Conservation (phyloP, 495 filamentous ascomycete genomes). For the Penicillium riverlandense region DNA sequence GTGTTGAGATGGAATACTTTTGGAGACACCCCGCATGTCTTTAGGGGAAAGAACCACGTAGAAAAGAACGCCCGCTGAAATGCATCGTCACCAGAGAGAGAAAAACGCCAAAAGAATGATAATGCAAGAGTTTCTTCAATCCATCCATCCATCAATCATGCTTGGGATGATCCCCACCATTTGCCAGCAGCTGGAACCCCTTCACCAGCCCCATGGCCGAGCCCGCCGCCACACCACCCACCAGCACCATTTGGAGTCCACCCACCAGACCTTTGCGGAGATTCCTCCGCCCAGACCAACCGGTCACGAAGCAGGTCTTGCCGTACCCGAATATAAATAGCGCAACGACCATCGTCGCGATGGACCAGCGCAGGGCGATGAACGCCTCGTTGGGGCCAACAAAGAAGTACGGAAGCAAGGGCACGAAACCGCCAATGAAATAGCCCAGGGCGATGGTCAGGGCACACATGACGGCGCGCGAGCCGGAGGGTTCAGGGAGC, state of each 20-base stretch:
- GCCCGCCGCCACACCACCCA: constrained; percentile 58
- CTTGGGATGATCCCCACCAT: constrained; percentile 7
- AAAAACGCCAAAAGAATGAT: constrained; percentile 2
- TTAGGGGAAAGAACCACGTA: too few relatives aligned
- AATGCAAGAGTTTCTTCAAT: neutral
- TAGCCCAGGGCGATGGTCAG: constrained; percentile 64
- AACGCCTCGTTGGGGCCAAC: constrained; percentile 49
- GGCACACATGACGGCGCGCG: constrained; percentile 51
- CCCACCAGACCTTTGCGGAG: constrained; percentile 33
- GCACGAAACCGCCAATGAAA: constrained; percentile 65
- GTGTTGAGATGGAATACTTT: too few relatives aligned
- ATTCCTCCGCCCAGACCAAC: constrained; percentile 29
- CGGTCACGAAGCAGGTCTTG: constrained; percentile 53
- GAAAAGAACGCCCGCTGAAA: too few relatives aligned
- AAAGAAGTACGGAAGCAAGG: constrained; percentile 72
- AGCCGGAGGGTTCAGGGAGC: constrained; percentile 40
- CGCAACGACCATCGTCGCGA: constrained; percentile 59
- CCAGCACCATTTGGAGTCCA: constrained; percentile 57
- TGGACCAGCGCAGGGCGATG: constrained; percentile 59
- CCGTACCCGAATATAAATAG: constrained; percentile 67
- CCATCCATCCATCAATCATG: constrained; percentile 3
- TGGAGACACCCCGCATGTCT: too few relatives aligned
- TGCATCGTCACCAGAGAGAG: neutral
- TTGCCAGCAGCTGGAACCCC: constrained; percentile 38
- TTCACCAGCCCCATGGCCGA: constrained; percentile 61